Conservation (phyloP, 164 flowering plant species). For the Sextonia rubra region DNA sequence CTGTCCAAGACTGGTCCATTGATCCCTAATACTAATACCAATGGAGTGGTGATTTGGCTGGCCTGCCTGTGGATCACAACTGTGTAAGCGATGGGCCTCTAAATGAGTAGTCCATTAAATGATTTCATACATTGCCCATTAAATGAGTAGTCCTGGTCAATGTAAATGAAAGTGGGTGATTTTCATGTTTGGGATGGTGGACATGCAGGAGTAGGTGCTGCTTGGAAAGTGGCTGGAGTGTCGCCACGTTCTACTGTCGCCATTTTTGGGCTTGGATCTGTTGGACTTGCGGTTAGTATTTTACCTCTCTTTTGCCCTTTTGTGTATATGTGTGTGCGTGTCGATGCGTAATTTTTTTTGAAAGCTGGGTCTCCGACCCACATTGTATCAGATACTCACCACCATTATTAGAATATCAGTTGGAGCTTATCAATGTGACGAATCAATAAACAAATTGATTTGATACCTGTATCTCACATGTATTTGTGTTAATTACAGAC, state of each 20-base stretch:
- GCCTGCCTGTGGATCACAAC: background rate
- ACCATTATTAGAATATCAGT: too few relatives aligned
- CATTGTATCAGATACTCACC: too few relatives aligned
- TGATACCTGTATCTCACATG: too few relatives aligned
- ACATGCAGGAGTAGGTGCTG: slow-evolving; percentile 56
- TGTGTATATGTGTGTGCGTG: too few relatives aligned
- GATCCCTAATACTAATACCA: too few relatives aligned
- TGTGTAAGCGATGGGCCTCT: background rate
- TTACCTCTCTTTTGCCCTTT: too few relatives aligned
- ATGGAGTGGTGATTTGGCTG: background rate
- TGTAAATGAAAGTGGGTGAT: background rate
- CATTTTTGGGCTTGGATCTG: slow-evolving; percentile 63
- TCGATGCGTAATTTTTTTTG: too few relatives aligned
- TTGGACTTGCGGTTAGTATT: slow-evolving; percentile 60
- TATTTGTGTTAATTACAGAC: too few relatives aligned
- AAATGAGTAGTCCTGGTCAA: background rate
- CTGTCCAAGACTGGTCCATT: too few relatives aligned
- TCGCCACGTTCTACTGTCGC: slow-evolving; percentile 54
- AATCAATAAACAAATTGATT: too few relatives aligned
- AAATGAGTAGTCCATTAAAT: background rate
- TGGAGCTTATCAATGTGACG: too few relatives aligned
- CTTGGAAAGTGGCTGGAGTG: slow-evolving; percentile 53
- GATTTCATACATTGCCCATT: background rate
- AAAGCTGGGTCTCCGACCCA: too few relatives aligned
- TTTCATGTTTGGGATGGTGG: background rate